Conservation (phyloP, 768 basidiomycete genomes). For the Hygrocybe coccinea region DNA sequence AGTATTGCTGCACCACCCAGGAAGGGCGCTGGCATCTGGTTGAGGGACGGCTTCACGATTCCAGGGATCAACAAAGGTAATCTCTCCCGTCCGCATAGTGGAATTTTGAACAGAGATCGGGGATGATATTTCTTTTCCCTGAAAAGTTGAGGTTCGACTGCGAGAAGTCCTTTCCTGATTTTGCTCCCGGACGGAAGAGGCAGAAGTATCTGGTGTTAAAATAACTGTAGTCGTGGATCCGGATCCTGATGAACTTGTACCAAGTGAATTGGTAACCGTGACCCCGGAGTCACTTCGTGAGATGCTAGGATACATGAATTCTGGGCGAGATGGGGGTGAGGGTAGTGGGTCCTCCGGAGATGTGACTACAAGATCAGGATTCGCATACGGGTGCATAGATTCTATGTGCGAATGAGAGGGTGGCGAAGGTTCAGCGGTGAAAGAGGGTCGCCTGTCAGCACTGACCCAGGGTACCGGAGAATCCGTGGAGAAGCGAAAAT, state of each 20-base stretch:
- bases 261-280: constrained; percentile 45
- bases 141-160: constrained; percentile 33
- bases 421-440: constrained; percentile 4
- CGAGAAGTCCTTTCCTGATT: constrained; percentile 5
- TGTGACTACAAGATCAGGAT: constrained; percentile 58
- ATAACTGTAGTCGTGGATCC: constrained; percentile 34
- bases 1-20: constrained; percentile 50
- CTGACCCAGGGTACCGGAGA: constrained; percentile 5
- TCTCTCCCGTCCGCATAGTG: constrained; percentile 23
- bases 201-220: constrained; percentile 34
- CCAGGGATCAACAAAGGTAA: constrained; percentile 13
- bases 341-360: constrained; percentile 31
- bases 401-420: constrained; percentile 32
- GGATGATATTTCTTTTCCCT: constrained; percentile 52
- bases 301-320: constrained; percentile 28
- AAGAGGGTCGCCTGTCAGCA: constrained; percentile 3
- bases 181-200: constrained; percentile 20
- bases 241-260: constrained; percentile 22
- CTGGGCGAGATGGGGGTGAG: constrained; percentile 26
- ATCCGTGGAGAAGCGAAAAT: constrained; percentile 18
- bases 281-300: constrained; percentile 47
- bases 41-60: constrained; percentile 25
- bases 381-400: constrained; percentile 71
- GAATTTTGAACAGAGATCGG: constrained; percentile 43
- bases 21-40: constrained; percentile 29